A percentile compares a stretch with the other conserved stretches of the same genome.
These are phyloP conservation scores for Punctularia strigosozonata DNA, from an alignment of 768 basidiomycete species.

Conservation along the genomic window DNA sequence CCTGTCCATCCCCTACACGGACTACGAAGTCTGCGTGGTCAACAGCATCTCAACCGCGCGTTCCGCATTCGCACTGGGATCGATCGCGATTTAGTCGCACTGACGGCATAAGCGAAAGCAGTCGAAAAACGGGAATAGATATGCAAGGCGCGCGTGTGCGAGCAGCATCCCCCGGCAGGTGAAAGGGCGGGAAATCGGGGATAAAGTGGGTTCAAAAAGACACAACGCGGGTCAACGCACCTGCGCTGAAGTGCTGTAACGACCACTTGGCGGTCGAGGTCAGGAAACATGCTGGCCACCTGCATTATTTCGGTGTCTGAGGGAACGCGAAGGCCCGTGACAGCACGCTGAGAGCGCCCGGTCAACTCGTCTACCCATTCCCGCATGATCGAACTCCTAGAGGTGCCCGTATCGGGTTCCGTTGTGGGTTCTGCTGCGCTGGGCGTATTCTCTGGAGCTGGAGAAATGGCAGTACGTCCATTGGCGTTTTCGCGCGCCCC, in stretches of 20 bases:
- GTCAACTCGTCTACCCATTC: constrained; percentile 78
- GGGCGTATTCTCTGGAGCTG: constrained; percentile 7
- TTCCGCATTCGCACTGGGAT: constrained; percentile 60
- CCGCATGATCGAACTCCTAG: constrained; percentile 39
- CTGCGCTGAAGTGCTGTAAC: constrained; percentile 74
- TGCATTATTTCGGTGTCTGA: constrained; percentile 67
- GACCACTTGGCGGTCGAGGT: constrained; percentile 58
- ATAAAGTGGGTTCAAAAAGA: neutral
- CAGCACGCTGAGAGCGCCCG: constrained; percentile 42
- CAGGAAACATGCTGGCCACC: constrained; percentile 75
- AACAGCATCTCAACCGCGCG: constrained; percentile 73
- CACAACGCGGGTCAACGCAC: constrained; percentile 27
- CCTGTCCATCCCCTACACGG: no score
- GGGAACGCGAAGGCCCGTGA: constrained; percentile 54
- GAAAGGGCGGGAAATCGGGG: no score
- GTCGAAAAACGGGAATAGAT: constrained; percentile 5
- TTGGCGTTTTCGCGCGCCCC: no score
- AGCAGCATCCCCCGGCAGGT: no score
- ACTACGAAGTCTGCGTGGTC: constrained; percentile 28
- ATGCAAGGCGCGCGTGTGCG: no score
- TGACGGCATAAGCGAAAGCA: constrained; percentile 1
- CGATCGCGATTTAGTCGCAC: constrained; percentile 3
- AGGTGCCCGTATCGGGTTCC: constrained; percentile 2
- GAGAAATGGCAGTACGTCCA: no score
- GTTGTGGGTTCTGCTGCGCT: constrained; percentile 1